Evolutionary conservation across 2,329 filamentous ascomycete genomes (phyloP), one percentile per base, ranked within the genome.

Genomic region (Xylaria hypoxylon): DNA sequence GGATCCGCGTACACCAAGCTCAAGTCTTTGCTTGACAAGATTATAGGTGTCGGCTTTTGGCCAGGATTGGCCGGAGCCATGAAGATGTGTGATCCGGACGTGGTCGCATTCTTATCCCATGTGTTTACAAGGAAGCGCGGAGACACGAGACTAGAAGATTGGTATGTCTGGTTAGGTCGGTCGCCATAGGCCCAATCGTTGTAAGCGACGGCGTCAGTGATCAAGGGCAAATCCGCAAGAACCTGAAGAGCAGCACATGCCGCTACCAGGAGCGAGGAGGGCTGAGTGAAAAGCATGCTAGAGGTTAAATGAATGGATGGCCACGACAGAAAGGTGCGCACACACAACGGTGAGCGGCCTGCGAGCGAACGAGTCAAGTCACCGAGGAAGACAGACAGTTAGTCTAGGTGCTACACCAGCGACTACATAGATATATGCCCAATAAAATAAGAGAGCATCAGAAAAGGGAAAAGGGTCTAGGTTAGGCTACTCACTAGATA

Each of bases 1-100:
- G 69, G 65, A 56, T 73, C 71, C 3, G 67, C 68, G 56, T 74
- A 76, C 1, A 76, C 74, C 13, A 76, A 64, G 40, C 73, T 74
- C 57, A 73, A 59, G 19, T 75, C 74, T 5, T 62, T 57, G 22
- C 62, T 66, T 28, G 71, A 70, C 17, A 75, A 57, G 45, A 76
- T 75, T 44, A 76, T 70, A 22, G 73, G 73, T 0, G 68, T 50
- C 15, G 52, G 31, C 6, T 44, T 48, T 48, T 72, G 67, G 19
- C 38, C 59, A 0, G 63, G 62, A 33, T 59, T 64, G 10, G 35
- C 64, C 11, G 67, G 66, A 0, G 67, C 47, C 61, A 74, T 60
- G 52, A 73, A 74, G 42, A 74, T 70, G 44, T 73, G 69, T 10
- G 71, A 64, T 5, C 67, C 70, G 17, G 50, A 35, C 2, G 59